Evolutionary conservation across 495 filamentous ascomycete genomes (phyloP).

Genomic region (Cairneyella variabilis): DNA sequence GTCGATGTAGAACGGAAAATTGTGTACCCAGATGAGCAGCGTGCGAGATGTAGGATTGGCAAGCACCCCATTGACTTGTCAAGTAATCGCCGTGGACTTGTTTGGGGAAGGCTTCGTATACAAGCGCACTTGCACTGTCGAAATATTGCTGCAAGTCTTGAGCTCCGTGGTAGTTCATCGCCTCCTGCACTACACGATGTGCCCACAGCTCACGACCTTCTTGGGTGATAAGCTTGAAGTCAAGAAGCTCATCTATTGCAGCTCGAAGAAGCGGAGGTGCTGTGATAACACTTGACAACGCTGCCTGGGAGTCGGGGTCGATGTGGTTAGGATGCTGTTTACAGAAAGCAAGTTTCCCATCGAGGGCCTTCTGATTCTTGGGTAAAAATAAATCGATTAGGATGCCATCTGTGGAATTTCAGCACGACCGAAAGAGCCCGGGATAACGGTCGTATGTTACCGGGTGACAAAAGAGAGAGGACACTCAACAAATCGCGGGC

Average conservation of each 20-base stretch:
- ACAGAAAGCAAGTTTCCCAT: constrained; percentile 13
- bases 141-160: constrained; percentile 16
- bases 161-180: constrained; percentile 12
- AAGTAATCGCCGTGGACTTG: constrained; percentile 4
- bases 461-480: constrained; percentile 11
- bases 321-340: constrained; percentile 12
- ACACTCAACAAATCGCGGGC: constrained; percentile 8
- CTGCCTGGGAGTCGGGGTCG: constrained; percentile 1
- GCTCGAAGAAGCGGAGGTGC: constrained; percentile 3
- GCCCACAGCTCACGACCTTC: constrained; percentile 10
- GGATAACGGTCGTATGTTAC: neutral
- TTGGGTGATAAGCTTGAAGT: constrained; percentile 16
- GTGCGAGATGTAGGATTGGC: constrained; percentile 14
- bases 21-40: constrained; percentile 9
- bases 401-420: constrained; percentile 11
- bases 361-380: constrained; percentile 11
- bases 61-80: constrained; percentile 1
- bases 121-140: constrained; percentile 6
- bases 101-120: constrained; percentile 18
- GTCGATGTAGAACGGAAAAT: neutral
- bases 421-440: neutral
- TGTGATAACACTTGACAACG: constrained; percentile 14
- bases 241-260: constrained; percentile 12
- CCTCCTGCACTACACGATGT: constrained; percentile 18
- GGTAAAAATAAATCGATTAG: constrained; percentile 14